Evolutionary conservation across 129 eudicot species (phyloP).

Genomic region (Deinandra increscens): DNA sequence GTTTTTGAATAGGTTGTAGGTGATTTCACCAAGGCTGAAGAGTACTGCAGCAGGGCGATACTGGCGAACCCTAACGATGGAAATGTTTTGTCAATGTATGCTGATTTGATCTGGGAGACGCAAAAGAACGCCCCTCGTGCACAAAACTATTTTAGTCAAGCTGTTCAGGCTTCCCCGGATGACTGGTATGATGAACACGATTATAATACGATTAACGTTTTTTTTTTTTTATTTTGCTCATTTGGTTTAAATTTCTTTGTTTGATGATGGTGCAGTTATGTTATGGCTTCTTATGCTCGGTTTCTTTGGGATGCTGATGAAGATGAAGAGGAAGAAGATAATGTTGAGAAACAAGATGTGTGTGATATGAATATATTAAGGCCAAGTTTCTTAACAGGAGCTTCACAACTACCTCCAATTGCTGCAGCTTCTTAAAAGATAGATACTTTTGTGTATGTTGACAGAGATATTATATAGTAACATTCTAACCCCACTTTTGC

Average conservation of each 20-base stretch:
- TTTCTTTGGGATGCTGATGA: slow-evolving; percentile 63
- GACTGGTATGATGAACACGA: slow-evolving; percentile 41
- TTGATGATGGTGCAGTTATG: slow-evolving; percentile 40
- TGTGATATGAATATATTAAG: slow-evolving; percentile 18
- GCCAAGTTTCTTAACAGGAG: slow-evolving; percentile 36
- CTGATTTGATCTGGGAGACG: slow-evolving; percentile 60
- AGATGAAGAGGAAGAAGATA: slow-evolving; percentile 32
- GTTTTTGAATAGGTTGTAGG: slow-evolving; percentile 36
- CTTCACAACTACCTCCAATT: slow-evolving; percentile 39
- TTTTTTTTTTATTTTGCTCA: not conserved
- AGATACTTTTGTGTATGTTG: slow-evolving; percentile 35
- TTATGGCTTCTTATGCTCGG: slow-evolving; percentile 57
- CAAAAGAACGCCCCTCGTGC: slow-evolving; percentile 54
- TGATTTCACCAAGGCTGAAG: slow-evolving; percentile 58
- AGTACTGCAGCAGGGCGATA: slow-evolving; percentile 70
- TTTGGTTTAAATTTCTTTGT: not conserved
- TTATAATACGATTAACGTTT: no score
- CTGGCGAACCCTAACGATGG: slow-evolving; percentile 54
- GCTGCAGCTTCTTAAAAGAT: slow-evolving; percentile 52
- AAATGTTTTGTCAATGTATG: slow-evolving; percentile 53
- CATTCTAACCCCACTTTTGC: slow-evolving; percentile 39
- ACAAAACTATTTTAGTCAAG: slow-evolving; percentile 52
- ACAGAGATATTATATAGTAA: slow-evolving; percentile 34
- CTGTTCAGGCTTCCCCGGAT: slow-evolving; percentile 62
- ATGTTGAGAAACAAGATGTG: slow-evolving; percentile 17